A percentile compares a stretch with the other conserved stretches of the same genome.
Conservation (phyloP, 2,329 filamentous ascomycete species). For the Lasiodiplodia sp. region DNA sequence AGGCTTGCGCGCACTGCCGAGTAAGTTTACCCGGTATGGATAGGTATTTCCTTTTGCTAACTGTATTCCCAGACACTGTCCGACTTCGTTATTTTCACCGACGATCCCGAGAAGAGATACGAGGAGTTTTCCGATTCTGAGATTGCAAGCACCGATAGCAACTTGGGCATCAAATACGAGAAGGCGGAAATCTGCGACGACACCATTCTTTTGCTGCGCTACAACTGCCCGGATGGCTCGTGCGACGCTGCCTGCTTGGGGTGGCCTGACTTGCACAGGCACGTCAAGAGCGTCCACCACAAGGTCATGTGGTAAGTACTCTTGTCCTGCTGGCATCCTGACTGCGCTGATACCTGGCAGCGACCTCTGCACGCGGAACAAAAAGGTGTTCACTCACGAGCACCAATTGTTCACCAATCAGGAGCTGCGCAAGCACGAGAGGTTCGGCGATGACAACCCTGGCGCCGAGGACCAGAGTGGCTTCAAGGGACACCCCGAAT, state of each 20-base stretch:
- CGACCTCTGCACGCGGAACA: slow-evolving; percentile 89
- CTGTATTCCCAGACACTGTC: slow-evolving; percentile 63
- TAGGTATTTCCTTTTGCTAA: neutral
- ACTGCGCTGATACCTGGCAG: slow-evolving; percentile 47
- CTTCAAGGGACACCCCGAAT: slow-evolving; percentile 94
- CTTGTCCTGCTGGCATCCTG: neutral
- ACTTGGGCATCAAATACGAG: slow-evolving; percentile 90
- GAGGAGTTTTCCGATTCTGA: slow-evolving; percentile 80
- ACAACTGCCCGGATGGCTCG: slow-evolving; percentile 87
- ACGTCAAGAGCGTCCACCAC: slow-evolving; percentile 82
- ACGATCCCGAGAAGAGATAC: slow-evolving; percentile 80
- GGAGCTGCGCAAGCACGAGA: slow-evolving; percentile 87
- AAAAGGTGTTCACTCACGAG: slow-evolving; percentile 98
- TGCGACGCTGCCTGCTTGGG: slow-evolving; percentile 87
- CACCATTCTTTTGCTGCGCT: slow-evolving; percentile 83
- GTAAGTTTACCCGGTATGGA: slow-evolving; percentile 59
- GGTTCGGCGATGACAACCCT: slow-evolving; percentile 86
- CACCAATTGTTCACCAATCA: slow-evolving; percentile 87
- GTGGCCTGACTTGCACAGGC: slow-evolving; percentile 79
- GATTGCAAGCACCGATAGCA: slow-evolving; percentile 79
- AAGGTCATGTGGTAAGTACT: slow-evolving; percentile 78
- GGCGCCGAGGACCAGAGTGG: slow-evolving; percentile 91
- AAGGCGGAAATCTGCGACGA: slow-evolving; percentile 90
- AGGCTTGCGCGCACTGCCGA: slow-evolving; percentile 94
- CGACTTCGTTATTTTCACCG: slow-evolving; percentile 88